Conservation (phyloP, 2,329 filamentous ascomycete species). For the Phaeosphaeriaceae sp. region DNA sequence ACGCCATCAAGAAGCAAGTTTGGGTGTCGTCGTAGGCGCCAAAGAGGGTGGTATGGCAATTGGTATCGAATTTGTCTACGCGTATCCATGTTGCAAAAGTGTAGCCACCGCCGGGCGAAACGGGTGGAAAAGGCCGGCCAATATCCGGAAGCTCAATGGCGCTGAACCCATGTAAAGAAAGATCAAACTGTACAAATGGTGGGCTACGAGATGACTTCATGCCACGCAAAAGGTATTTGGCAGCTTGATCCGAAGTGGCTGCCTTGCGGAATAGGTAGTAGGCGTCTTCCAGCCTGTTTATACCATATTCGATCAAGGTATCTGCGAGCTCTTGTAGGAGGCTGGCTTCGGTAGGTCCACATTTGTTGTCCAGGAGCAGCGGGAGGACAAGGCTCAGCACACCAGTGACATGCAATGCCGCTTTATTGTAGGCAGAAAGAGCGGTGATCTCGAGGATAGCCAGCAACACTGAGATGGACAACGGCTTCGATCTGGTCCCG, state of each 20-base stretch:
- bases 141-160: constrained; percentile 91
- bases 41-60: constrained; percentile 92
- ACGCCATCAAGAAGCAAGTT: constrained; percentile 91
- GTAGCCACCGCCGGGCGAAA: constrained; percentile 77
- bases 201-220: constrained; percentile 78
- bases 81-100: constrained; percentile 89
- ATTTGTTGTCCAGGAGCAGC: constrained; percentile 45
- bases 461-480: constrained; percentile 46
- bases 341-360: constrained; percentile 32
- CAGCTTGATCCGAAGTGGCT: constrained; percentile 57
- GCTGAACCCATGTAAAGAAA: constrained; percentile 85
- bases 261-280: constrained; percentile 73
- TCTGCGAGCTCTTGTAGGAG: constrained; percentile 72
- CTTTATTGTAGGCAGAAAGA: constrained; percentile 48
- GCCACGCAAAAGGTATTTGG: constrained; percentile 76
- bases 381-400: constrained; percentile 45
- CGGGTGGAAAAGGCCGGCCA: constrained; percentile 83
- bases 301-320: constrained; percentile 74
- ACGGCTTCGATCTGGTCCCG: constrained; percentile 41
- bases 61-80: constrained; percentile 83
- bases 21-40: constrained; percentile 92
- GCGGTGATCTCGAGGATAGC: constrained; percentile 43
- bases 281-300: constrained; percentile 82
- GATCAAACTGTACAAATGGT: constrained; percentile 90
- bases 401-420: constrained; percentile 45